phyloP scores from a whole-genome alignment of 176 grass and related monocot species.

The Canna indica region DNA sequence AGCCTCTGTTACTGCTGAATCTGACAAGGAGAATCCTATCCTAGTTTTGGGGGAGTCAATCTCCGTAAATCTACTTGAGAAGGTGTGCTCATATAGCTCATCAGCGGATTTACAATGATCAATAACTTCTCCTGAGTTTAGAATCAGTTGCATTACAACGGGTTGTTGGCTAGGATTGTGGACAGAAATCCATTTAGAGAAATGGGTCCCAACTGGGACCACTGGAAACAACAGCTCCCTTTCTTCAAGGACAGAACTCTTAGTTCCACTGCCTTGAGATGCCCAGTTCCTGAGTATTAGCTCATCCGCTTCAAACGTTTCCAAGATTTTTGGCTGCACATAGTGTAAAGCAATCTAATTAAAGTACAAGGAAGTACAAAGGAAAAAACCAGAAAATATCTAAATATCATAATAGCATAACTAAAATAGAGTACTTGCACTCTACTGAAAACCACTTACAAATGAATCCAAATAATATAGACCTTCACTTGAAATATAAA shows the following conservation, averaged over 20 bases:
- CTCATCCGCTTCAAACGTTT: slow-evolving; percentile 44
- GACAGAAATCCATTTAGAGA: slow-evolving; percentile 57
- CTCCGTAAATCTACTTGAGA: slow-evolving; percentile 67
- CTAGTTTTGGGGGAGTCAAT: slow-evolving; percentile 57
- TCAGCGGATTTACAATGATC: slow-evolving; percentile 60
- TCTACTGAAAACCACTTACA: not conserved
- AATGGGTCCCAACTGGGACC: slow-evolving; percentile 73
- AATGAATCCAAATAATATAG: not conserved
- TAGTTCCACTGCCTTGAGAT: slow-evolving; percentile 53
- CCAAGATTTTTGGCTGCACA: slow-evolving; percentile 33
- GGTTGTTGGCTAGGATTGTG: slow-evolving; percentile 55
- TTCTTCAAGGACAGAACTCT: slow-evolving; percentile 54
- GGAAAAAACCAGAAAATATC: slow-evolving; percentile 3
- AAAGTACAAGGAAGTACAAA: slow-evolving; percentile 4
- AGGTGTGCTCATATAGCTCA: slow-evolving; percentile 52
- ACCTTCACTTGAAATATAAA: not conserved
- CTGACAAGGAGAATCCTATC: slow-evolving; percentile 75
- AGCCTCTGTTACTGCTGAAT: slow-evolving; percentile 52
- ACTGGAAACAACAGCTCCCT: slow-evolving; percentile 55
- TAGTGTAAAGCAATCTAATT: not conserved
- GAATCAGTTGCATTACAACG: slow-evolving; percentile 61
- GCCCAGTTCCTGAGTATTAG: slow-evolving; percentile 62
- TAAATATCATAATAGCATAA: slow-evolving; percentile 9
- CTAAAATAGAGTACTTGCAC: not conserved
- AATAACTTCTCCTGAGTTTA: slow-evolving; percentile 74